These are phyloP conservation scores for Sicyos edulis DNA, from an alignment of 306 rosid species.

Conservation along the genomic window DNA sequence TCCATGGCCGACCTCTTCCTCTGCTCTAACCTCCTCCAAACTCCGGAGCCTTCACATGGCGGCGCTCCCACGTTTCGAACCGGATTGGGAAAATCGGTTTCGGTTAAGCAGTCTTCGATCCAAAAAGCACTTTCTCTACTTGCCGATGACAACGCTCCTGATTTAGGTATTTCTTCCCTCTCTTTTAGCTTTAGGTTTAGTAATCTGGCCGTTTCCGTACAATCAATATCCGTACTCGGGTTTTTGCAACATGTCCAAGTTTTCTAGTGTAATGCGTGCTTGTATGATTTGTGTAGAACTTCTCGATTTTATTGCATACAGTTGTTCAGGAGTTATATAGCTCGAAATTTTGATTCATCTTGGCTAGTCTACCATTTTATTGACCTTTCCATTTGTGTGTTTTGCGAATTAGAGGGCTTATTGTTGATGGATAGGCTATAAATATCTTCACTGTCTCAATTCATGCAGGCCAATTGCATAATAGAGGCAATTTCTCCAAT, in stretches of 20 bases:
- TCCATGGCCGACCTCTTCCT: conserved; percentile 47
- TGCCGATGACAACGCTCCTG: conserved; percentile 22
- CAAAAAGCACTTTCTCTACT: conserved; percentile 43
- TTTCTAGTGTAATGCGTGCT: background rate
- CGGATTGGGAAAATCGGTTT: conserved; percentile 39
- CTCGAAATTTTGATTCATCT: background rate
- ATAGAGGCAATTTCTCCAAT: conserved; percentile 39
- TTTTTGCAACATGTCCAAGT: background rate
- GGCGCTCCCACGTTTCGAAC: conserved; percentile 37
- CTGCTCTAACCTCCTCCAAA: conserved; percentile 39
- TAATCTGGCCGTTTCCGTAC: background rate
- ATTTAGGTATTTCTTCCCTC: conserved; percentile 19
- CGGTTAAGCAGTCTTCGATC: conserved; percentile 41
- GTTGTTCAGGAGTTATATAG: background rate
- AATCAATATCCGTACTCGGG: background rate
- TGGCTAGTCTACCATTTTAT: background rate
- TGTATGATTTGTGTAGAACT: background rate
- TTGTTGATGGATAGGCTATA: background rate
- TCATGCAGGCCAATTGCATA: conserved; percentile 42
- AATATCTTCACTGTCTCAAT: background rate
- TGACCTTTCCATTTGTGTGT: background rate
- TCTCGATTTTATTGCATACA: background rate
- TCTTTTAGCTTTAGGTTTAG: background rate
- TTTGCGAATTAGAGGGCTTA: background rate
- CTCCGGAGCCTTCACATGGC: conserved; percentile 18